Evolutionary conservation across 31 red algal genomes (phyloP).

Genomic region (Bonnemaisonia californica): DNA sequence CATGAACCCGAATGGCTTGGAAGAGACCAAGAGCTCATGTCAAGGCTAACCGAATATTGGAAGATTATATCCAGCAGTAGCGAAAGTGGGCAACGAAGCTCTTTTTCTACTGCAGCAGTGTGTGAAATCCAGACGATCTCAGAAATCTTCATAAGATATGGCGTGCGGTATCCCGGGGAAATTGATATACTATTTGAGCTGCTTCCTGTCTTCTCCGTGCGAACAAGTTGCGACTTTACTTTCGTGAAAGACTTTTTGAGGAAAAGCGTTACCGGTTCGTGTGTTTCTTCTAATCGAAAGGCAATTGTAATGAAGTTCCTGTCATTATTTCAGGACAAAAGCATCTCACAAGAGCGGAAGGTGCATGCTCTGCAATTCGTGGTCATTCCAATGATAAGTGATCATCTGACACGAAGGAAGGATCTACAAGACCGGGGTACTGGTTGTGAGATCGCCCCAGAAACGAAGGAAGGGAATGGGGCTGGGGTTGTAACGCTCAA

Average conservation of each 20-base stretch:
- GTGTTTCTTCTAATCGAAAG: conserved; percentile 21
- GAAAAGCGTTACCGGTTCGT: conserved; percentile 38
- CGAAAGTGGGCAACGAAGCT: conserved; percentile 17
- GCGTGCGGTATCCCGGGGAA: conserved; percentile 45
- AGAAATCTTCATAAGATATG: conserved; percentile 82
- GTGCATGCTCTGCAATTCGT: conserved; percentile 86
- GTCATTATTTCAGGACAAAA: conserved; percentile 53
- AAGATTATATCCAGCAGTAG: conserved; percentile 30
- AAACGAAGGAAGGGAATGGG: background rate
- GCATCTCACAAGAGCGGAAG: conserved; percentile 78
- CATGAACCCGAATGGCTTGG: conserved; percentile 72
- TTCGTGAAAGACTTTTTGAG: conserved; percentile 85
- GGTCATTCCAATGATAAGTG: conserved; percentile 76
- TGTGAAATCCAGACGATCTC: conserved; percentile 72
- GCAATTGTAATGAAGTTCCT: conserved; percentile 76
- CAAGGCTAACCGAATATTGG: conserved; percentile 72
- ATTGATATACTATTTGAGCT: conserved; percentile 82
- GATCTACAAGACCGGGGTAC: background rate
- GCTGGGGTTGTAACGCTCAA: background rate
- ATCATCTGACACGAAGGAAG: conserved; percentile 52
- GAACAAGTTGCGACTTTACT: conserved; percentile 84
- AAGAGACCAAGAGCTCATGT: conserved; percentile 48
- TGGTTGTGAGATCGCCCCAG: background rate
- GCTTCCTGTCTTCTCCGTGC: conserved; percentile 84
- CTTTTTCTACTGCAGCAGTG: conserved; percentile 42